phyloP scores from a whole-genome alignment of 441 rosid genomes.

The Melastoma candidum region DNA sequence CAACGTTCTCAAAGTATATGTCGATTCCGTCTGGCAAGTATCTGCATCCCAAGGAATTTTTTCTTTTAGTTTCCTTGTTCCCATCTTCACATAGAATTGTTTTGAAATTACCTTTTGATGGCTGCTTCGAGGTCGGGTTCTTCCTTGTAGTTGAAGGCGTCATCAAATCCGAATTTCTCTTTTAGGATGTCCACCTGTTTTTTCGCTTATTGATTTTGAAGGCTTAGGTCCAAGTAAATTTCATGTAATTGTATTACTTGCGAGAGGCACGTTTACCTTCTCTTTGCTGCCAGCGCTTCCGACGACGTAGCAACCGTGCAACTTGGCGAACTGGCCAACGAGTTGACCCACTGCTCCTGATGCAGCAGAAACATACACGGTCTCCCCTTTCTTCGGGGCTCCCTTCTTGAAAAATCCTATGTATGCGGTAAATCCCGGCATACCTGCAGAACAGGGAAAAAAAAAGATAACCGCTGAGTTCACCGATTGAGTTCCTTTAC shows the following conservation, averaged over 20 bases:
- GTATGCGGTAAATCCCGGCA: constrained; percentile 48
- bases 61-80: no score
- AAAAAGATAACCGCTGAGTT: not conserved
- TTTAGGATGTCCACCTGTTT: no score
- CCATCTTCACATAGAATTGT: no score
- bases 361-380: constrained; percentile 43
- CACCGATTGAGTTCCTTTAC: not conserved
- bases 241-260: not conserved
- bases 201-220: no score
- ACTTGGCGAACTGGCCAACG: constrained; percentile 46
- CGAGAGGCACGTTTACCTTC: constrained; percentile 22
- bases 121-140: no score
- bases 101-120: no score
- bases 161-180: no score
- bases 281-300: constrained; percentile 52
- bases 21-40: constrained; percentile 44
- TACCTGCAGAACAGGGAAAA: constrained; percentile 22
- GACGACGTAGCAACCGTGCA: constrained; percentile 42
- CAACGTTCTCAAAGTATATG: constrained; percentile 48
- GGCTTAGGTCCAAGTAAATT: no score
- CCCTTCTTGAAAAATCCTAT: constrained; percentile 37
- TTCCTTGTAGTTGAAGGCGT: no score
- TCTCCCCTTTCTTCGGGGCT: constrained; percentile 40
- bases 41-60: not conserved
- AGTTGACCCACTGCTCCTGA: constrained; percentile 56